Conservation (phyloP, 116 monocot species). For the Papilionanthe hybrid region DNA sequence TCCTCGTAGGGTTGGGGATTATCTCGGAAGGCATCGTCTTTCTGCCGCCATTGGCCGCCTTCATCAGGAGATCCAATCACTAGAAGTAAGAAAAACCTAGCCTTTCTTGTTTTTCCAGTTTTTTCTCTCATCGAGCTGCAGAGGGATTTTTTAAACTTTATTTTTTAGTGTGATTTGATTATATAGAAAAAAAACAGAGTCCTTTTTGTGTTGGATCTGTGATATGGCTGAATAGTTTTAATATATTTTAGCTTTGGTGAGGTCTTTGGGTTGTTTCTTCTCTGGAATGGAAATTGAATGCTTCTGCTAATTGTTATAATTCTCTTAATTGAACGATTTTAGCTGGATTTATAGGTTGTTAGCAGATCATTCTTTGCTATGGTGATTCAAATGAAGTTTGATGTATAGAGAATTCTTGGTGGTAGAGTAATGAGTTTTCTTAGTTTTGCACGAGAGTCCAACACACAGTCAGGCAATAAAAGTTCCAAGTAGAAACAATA, state of each 20-base stretch:
- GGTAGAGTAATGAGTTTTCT: too few species aligned
- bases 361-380: neutral
- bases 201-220: neutral
- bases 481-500: too few species aligned
- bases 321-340: too few species aligned
- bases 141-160: neutral
- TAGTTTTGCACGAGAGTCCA: too few species aligned
- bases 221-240: neutral
- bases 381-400: neutral
- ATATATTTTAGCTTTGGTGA: neutral
- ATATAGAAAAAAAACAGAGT: neutral
- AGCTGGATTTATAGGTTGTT: too few species aligned
- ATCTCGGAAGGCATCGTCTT: slow-evolving; percentile 9
- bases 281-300: too few species aligned
- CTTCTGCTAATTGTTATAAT: too few species aligned
- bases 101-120: neutral
- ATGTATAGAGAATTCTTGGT: too few species aligned
- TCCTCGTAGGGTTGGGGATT: slow-evolving; percentile 5
- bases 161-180: neutral
- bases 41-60: slow-evolving; percentile 12
- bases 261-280: neutral
- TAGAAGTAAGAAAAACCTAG: neutral
- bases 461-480: too few species aligned
- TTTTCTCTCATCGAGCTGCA: neutral
- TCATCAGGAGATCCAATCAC: slow-evolving; percentile 11